phyloP scores from a whole-genome alignment of 2,329 filamentous ascomycete species.

The Acrodontium crateriforme region DNA sequence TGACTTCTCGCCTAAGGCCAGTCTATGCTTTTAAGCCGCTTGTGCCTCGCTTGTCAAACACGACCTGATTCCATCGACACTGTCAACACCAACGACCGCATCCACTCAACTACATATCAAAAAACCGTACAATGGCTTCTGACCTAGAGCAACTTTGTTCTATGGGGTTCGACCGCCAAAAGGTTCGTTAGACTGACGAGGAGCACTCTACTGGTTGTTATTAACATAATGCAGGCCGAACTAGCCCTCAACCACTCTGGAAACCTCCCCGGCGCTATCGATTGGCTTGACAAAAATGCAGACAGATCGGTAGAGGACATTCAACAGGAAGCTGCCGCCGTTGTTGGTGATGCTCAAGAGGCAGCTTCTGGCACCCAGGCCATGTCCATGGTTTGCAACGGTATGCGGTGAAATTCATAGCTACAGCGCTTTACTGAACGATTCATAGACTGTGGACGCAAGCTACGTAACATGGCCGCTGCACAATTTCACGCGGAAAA shows the following conservation, averaged over 20 bases:
- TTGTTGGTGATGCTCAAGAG: conserved; percentile 24
- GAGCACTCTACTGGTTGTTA: too few species aligned
- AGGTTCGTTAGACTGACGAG: too few species aligned
- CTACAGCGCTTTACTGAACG: too few species aligned
- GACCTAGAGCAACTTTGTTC: conserved; percentile 49
- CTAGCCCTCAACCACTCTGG: conserved; percentile 75
- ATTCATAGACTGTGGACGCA: conserved; percentile 91
- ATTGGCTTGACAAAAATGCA: conserved; percentile 89
- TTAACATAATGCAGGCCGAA: too few species aligned
- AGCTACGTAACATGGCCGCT: conserved; percentile 65
- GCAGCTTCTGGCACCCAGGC: conserved; percentile 53
- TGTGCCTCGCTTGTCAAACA: too few species aligned
- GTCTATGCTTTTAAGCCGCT: too few species aligned
- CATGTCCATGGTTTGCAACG: conserved; percentile 79
- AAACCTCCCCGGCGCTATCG: conserved; percentile 66
- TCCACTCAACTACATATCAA: conserved; percentile 2
- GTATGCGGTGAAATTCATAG: too few species aligned
- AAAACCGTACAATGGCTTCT: conserved; percentile 27
- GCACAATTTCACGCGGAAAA: conserved; percentile 87
- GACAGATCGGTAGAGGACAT: conserved; percentile 79
- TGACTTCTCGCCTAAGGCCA: too few species aligned
- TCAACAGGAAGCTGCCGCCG: conserved; percentile 31
- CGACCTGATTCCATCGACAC: too few species aligned
- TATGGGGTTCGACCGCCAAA: conserved; percentile 70
- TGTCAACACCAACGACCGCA: too few species aligned